A percentile compares a stretch with the other conserved stretches of the same genome.
These are phyloP conservation scores for Solanum lignicaule DNA, from an alignment of 257 asterid species.

Conservation along the genomic window DNA sequence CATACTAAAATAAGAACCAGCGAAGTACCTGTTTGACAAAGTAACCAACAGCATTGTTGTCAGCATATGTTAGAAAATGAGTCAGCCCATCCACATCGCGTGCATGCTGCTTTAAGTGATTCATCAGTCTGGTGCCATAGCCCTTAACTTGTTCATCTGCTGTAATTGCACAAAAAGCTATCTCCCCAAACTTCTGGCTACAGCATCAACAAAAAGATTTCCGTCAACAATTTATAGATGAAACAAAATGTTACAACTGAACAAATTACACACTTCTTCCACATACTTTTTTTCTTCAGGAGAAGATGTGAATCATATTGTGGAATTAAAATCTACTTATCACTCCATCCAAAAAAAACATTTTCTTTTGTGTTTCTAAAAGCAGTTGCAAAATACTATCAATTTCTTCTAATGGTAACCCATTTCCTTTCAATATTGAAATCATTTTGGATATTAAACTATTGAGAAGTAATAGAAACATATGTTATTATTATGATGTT, in stretches of 20 bases:
- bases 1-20: background rate
- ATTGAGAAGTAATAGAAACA: background rate
- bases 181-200: constrained; percentile 98
- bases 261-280: background rate
- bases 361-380: background rate
- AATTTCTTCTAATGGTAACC: background rate
- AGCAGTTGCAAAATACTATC: background rate
- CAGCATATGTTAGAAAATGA: constrained; percentile 97
- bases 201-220: constrained; percentile 5
- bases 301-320: background rate
- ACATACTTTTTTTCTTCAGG: background rate
- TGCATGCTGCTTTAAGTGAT: constrained; percentile 92
- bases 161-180: constrained; percentile 95
- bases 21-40: constrained; percentile 84
- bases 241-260: background rate
- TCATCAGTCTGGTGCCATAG: constrained; percentile 96
- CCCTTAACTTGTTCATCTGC: constrained; percentile 99
- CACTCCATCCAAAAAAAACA: background rate
- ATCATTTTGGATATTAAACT: background rate
- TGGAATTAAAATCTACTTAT: background rate
- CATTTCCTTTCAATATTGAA: background rate
- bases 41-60: constrained; percentile 98
- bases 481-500: background rate
- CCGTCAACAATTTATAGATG: background rate
- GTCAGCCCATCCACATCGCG: constrained; percentile 94